Conservation (phyloP, 2,329 filamentous ascomycete species). For the Colletotrichum sp. region DNA sequence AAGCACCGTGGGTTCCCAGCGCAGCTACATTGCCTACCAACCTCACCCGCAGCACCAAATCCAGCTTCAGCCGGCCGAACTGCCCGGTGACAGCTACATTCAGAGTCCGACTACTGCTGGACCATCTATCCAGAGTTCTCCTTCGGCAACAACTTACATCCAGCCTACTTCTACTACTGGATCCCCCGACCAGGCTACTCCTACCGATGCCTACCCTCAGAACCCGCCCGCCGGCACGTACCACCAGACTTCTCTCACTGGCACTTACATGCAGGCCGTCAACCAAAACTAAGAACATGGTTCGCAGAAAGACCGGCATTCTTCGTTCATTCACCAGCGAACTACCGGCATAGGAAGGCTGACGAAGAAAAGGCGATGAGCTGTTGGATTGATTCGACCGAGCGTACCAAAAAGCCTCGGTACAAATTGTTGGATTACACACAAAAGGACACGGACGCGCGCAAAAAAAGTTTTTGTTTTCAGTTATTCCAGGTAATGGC, state of each 20-base stretch:
- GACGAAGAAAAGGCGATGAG: not conserved
- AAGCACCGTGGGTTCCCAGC: not conserved
- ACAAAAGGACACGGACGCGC: not conserved
- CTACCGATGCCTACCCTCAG: not conserved
- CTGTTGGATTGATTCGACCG: not conserved
- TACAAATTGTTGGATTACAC: not conserved
- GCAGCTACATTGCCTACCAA: not conserved
- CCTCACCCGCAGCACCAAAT: not conserved
- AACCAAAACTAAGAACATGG: not conserved
- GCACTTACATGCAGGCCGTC: not conserved
- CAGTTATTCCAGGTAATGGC: not conserved
- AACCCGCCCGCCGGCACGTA: not conserved
- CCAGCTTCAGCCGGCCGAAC: not conserved
- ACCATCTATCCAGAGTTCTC: not conserved
- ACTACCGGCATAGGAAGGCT: not conserved
- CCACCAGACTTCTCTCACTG: not conserved
- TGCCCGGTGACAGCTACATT: not conserved
- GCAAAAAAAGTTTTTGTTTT: not conserved
- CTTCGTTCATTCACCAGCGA: not conserved
- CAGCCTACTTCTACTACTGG: not conserved
- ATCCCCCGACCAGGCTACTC: not conserved
- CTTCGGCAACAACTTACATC: not conserved
- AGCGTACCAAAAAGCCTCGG: not conserved
- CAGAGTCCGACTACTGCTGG: not conserved
- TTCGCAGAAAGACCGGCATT: not conserved